Conservation (phyloP, 495 filamentous ascomycete species). For the Platismatia glauca region DNA sequence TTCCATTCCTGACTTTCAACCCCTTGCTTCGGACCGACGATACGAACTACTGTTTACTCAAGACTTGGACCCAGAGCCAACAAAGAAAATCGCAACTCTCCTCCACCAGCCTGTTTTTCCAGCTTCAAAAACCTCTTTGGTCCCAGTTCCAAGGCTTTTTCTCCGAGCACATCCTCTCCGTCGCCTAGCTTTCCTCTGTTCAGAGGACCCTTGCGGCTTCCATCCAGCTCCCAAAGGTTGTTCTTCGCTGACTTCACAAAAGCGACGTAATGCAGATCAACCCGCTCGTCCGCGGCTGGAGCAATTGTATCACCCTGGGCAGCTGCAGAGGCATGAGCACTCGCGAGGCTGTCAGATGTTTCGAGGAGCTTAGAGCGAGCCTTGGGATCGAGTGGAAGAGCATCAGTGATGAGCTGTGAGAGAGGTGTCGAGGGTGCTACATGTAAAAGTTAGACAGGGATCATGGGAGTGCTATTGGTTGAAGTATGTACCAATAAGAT, state of each 20-base stretch:
- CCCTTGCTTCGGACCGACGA: slow-evolving; percentile 4
- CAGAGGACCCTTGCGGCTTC: slow-evolving; percentile 62
- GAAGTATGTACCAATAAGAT: slow-evolving; percentile 30
- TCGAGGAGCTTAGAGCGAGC: slow-evolving; percentile 60
- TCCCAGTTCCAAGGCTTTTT: slow-evolving; percentile 53
- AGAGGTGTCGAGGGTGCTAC: slow-evolving; percentile 27
- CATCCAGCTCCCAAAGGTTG: slow-evolving; percentile 77
- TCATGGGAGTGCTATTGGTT: neutral
- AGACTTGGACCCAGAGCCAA: slow-evolving; percentile 51
- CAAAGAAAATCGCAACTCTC: slow-evolving; percentile 53
- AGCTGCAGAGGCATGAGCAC: slow-evolving; percentile 63
- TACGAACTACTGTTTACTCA: neutral
- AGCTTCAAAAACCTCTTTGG: slow-evolving; percentile 56
- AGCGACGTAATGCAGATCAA: slow-evolving; percentile 67
- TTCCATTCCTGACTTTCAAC: slow-evolving; percentile 7
- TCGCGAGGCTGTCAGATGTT: slow-evolving; percentile 54
- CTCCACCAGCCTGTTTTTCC: slow-evolving; percentile 34
- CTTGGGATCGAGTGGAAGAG: slow-evolving; percentile 33
- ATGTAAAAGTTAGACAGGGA: neutral
- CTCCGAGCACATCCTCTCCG: slow-evolving; percentile 62
- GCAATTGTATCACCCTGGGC: slow-evolving; percentile 55
- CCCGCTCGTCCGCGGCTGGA: slow-evolving; percentile 52
- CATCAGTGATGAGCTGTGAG: slow-evolving; percentile 24
- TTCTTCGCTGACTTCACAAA: slow-evolving; percentile 63
- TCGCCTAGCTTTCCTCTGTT: slow-evolving; percentile 53